These are phyloP conservation scores for Nothophaeocryptopus gaeumannii DNA, from an alignment of 2,329 filamentous ascomycete genomes.

Conservation along the genomic window DNA sequence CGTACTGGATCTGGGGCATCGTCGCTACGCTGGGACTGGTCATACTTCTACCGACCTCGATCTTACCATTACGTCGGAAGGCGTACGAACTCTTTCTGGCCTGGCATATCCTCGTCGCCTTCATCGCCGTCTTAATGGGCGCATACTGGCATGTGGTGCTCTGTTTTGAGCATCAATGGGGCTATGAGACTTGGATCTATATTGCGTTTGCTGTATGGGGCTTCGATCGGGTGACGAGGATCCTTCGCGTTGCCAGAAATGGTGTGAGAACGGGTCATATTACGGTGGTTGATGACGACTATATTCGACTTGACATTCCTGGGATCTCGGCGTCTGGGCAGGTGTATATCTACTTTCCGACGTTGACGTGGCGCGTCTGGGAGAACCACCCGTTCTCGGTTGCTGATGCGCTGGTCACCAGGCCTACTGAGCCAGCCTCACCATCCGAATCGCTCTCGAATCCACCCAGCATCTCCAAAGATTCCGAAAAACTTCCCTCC, in stretches of 20 bases:
- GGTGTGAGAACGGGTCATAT: conserved; percentile 41
- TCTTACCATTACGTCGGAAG: conserved; percentile 39
- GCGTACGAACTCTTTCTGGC: conserved; percentile 48
- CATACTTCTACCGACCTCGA: conserved; percentile 35
- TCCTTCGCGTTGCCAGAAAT: conserved; percentile 39
- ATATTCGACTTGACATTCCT: conserved; percentile 44
- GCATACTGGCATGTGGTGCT: conserved; percentile 45
- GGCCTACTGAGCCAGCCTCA: not conserved
- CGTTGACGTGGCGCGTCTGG: conserved; percentile 43
- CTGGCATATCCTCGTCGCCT: conserved; percentile 43
- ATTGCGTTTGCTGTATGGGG: conserved; percentile 45
- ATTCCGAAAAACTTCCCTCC: conserved; percentile 2
- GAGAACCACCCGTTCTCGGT: conserved; percentile 57
- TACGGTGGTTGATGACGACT: conserved; percentile 32
- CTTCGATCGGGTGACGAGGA: conserved; percentile 46
- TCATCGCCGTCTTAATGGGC: conserved; percentile 41
- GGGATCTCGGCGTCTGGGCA: conserved; percentile 41
- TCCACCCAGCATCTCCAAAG: not conserved
- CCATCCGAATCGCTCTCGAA: not conserved
- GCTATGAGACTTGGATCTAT: conserved; percentile 51
- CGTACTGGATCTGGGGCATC: conserved; percentile 30
- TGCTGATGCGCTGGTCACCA: conserved; percentile 14
- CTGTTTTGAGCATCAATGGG: conserved; percentile 40
- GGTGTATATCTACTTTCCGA: conserved; percentile 52
- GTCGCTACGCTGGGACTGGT: conserved; percentile 15